Evolutionary conservation across 164 flowering plant genomes (phyloP).

Genomic region (Platanus orientalis): DNA sequence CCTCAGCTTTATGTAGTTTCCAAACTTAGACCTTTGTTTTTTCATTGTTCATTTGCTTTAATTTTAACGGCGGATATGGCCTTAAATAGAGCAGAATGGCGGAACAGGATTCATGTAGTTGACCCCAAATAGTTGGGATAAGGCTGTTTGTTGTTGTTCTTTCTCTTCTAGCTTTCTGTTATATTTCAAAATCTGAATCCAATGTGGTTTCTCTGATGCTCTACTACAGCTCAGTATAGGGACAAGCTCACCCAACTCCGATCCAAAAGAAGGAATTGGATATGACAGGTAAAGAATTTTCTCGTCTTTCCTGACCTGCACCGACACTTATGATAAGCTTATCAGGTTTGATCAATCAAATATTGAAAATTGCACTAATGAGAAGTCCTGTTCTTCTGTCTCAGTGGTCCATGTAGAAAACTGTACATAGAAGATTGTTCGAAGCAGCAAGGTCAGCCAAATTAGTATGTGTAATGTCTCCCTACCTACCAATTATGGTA

Average conservation of each 20-base stretch:
- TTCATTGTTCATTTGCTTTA: too few species aligned
- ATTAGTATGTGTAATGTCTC: neutral
- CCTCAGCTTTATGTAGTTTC: too few species aligned
- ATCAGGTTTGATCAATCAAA: neutral
- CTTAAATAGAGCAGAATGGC: too few species aligned
- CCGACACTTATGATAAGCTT: neutral
- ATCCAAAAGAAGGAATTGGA: slow-evolving; percentile 64
- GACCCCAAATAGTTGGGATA: too few species aligned
- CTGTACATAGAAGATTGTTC: slow-evolving; percentile 33
- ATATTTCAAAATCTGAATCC: neutral
- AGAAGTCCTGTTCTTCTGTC: neutral
- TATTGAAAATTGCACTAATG: neutral
- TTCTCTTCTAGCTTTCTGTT: neutral
- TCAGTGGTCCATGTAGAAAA: slow-evolving; percentile 15
- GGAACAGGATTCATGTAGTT: too few species aligned
- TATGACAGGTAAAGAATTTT: slow-evolving; percentile 37
- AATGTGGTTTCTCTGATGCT: neutral
- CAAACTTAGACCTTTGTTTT: too few species aligned
- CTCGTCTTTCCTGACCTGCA: neutral
- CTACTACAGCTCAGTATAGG: slow-evolving; percentile 73
- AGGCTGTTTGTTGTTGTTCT: neutral
- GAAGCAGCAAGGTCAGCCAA: slow-evolving; percentile 1
- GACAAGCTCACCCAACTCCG: slow-evolving; percentile 81
- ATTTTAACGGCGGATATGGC: too few species aligned
- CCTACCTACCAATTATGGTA: slow-evolving; percentile 5